phyloP scores from a whole-genome alignment of 2,329 filamentous ascomycete species.

The Colletotrichum paranaense region DNA sequence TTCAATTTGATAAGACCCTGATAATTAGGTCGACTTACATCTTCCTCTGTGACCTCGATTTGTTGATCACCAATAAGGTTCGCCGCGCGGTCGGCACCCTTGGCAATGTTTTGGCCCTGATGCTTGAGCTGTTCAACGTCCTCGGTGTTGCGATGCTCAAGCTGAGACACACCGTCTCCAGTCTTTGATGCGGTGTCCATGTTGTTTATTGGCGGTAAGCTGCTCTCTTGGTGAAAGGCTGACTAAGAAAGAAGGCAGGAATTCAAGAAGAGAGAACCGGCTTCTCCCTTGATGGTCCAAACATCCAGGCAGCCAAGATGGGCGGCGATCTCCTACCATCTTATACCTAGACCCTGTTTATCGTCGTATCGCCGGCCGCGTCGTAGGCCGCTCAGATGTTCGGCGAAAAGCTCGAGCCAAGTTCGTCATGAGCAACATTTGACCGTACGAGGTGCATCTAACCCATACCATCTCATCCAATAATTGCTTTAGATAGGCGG shows the following conservation, averaged over 20 bases:
- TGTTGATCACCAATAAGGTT: constrained; percentile 34
- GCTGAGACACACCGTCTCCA: constrained; percentile 19
- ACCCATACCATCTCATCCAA: constrained; percentile 10
- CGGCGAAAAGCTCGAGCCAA: neutral
- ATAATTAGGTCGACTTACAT: constrained; percentile 38
- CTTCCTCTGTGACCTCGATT: constrained; percentile 47
- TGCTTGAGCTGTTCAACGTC: constrained; percentile 31
- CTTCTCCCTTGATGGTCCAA: neutral
- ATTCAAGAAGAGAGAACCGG: neutral
- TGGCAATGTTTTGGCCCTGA: constrained; percentile 7
- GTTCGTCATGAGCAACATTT: constrained; percentile 2
- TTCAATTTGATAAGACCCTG: neutral
- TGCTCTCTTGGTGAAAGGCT: neutral
- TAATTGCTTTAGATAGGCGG: neutral
- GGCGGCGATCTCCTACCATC: neutral
- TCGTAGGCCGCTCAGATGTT: neutral
- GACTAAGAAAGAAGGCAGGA: neutral
- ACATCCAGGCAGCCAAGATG: neutral
- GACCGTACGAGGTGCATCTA: neutral
- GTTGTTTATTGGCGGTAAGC: neutral
- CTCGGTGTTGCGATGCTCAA: constrained; percentile 21
- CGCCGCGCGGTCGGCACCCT: constrained; percentile 28
- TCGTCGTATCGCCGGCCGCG: neutral
- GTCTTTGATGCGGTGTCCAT: constrained; percentile 24
- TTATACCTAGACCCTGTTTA: constrained; percentile 10